phyloP scores from a whole-genome alignment of 352 stramenopile species.

The Globisporangium irregulare region DNA sequence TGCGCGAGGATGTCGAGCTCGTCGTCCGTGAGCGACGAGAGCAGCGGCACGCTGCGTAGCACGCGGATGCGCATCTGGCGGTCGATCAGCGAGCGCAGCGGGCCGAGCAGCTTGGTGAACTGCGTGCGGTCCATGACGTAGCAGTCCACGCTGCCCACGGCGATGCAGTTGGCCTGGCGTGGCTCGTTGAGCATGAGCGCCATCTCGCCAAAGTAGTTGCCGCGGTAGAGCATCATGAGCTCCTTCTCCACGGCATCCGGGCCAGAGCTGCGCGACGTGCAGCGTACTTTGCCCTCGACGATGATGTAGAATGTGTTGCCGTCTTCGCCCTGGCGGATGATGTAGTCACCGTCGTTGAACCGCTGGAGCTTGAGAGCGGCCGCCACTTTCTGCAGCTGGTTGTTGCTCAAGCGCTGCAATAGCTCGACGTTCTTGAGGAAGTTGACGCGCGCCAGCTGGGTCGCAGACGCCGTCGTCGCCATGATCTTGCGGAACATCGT shows the following conservation, averaged over 20 bases:
- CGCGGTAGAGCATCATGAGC: constrained; percentile 72
- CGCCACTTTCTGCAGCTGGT: constrained; percentile 80
- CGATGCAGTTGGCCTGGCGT: constrained; percentile 85
- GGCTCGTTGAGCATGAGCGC: constrained; percentile 82
- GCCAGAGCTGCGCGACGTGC: constrained; percentile 50
- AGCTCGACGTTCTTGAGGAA: constrained; percentile 94
- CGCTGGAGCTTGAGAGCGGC: constrained; percentile 77
- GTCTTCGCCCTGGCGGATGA: constrained; percentile 93
- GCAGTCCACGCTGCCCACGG: constrained; percentile 80
- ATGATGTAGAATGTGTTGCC: constrained; percentile 98
- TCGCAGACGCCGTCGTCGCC: constrained; percentile 70
- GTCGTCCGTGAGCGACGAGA: constrained; percentile 84
- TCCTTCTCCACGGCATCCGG: constrained; percentile 63
- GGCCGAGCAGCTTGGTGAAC: constrained; percentile 87
- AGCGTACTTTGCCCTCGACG: constrained; percentile 89
- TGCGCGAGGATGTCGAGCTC: constrained; percentile 89
- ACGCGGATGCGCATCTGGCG: constrained; percentile 92
- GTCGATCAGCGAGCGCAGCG: constrained; percentile 71
- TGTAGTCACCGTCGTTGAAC: constrained; percentile 89
- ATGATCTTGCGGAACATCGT: constrained; percentile 82
- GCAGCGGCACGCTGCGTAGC: constrained; percentile 86
- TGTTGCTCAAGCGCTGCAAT: constrained; percentile 87
- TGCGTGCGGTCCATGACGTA: constrained; percentile 88
- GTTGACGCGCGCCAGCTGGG: constrained; percentile 79
- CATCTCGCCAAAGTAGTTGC: constrained; percentile 90